These are phyloP conservation scores for Acidiella bohemica DNA, from an alignment of 495 filamentous ascomycete species.

Conservation along the genomic window DNA sequence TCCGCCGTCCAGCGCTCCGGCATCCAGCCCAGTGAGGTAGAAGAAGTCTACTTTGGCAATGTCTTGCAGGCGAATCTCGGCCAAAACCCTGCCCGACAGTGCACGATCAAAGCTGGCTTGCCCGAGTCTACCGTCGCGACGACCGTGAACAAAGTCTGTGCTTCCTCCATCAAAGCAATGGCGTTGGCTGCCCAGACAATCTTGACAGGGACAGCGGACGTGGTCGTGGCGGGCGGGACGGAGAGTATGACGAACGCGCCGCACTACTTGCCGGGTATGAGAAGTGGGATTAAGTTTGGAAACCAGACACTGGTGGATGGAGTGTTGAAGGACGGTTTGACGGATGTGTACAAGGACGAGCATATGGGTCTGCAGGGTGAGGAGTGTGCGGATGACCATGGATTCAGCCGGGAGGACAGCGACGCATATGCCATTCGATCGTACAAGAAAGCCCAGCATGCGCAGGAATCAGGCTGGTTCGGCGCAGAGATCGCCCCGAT, in stretches of 20 bases:
- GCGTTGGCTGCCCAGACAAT: conserved; percentile 93
- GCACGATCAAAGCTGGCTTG: conserved; percentile 76
- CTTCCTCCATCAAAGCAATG: conserved; percentile 83
- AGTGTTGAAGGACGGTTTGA: conserved; percentile 81
- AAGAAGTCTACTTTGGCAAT: conserved; percentile 97
- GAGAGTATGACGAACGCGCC: conserved; percentile 97
- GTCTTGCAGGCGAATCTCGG: conserved; percentile 93
- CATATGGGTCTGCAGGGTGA: conserved; percentile 91
- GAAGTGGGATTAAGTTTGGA: conserved; percentile 80
- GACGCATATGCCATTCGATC: conserved; percentile 87
- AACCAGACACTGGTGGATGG: conserved; percentile 77
- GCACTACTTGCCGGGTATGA: conserved; percentile 81
- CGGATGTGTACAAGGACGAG: conserved; percentile 79
- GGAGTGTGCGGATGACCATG: conserved; percentile 78
- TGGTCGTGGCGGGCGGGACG: conserved; percentile 82
- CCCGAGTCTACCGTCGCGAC: conserved; percentile 66
- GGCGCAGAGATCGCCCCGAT: conserved; percentile 78
- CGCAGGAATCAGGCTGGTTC: conserved; percentile 65
- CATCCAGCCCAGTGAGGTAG: conserved; percentile 70
- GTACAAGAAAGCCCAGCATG: conserved; percentile 82
- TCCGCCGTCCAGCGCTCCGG: conserved; percentile 76
- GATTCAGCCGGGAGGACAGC: conserved; percentile 65
- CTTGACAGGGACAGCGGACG: conserved; percentile 79
- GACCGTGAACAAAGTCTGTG: conserved; percentile 97
- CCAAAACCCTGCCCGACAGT: conserved; percentile 92